Evolutionary conservation across 2,329 filamentous ascomycete genomes (phyloP), one percentile per base, ranked within the genome.

Genomic region (Stemphylium vesicarium): DNA sequence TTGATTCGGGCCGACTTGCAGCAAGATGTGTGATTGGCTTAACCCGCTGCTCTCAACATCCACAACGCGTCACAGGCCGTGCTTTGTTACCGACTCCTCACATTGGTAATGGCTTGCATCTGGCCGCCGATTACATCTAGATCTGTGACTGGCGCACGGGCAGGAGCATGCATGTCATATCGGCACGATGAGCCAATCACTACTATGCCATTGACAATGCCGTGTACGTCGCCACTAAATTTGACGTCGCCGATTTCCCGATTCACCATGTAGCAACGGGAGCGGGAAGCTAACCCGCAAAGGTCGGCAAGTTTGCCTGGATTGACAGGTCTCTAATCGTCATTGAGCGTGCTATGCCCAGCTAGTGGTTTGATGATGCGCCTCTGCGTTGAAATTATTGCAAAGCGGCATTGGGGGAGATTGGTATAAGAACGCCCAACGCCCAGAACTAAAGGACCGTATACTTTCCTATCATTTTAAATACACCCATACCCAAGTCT

Each of bases 271-370:
- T 47, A 49, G 42, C 44, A 22, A 55, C 35, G 51, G 47, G 33
- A 32, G 31, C 2, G 33, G 56, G 60, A 58, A 55, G 56, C 53
- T 40, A 46, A 54, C 40, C 32, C 32, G 43, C 20, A 12, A 32
- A 52, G 52, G 48, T 45, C 20, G 32, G 1, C 29, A 16, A 20
- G 42, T 53, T 50, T 41, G 50, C 5, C 39, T 51, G 41, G 43
- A 44, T 13, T 46, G 47, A 44, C 43, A 53, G 18, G 20, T 47
- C 58, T 59, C 44, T 57, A 61, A 57, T 53, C 64, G 62, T 66
- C 62, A 66, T 66, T 55, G 26, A 29, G 26, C 26, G 54, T 33
- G 10, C 37, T 41, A 41, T 43, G 38, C 46, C 33, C 42, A 37
- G 45, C 32, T 50, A 33, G 35, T 31, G 37, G 47, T 42, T 55